phyloP scores from a whole-genome alignment of 2,329 filamentous ascomycete species.

The Fusarium praegraminearum region DNA sequence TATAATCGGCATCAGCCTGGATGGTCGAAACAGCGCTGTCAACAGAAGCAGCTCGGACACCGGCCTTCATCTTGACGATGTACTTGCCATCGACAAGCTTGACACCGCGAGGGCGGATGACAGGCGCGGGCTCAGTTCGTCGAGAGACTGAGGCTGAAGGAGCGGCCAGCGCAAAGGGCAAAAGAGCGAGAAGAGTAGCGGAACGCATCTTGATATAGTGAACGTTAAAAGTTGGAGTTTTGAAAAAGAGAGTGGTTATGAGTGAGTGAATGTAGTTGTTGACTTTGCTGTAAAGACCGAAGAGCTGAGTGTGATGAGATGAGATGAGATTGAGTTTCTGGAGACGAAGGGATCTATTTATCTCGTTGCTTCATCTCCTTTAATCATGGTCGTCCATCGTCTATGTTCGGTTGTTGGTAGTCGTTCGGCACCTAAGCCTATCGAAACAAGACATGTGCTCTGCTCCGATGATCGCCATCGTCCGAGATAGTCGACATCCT shows the following conservation, averaged over 20 bases:
- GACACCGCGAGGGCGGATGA: slow-evolving; percentile 50
- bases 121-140: slow-evolving; percentile 52
- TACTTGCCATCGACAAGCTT: slow-evolving; percentile 53
- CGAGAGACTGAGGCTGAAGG: slow-evolving; percentile 40
- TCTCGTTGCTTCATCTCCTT: slow-evolving; percentile 21
- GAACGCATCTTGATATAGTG: slow-evolving; percentile 49
- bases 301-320: slow-evolving; percentile 34
- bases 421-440: slow-evolving; percentile 27
- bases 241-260: slow-evolving; percentile 14
- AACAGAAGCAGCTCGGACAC: slow-evolving; percentile 39
- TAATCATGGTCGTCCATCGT: slow-evolving; percentile 2
- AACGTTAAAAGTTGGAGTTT: slow-evolving; percentile 8
- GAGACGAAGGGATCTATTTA: slow-evolving; percentile 34
- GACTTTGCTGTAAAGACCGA: slow-evolving; percentile 25
- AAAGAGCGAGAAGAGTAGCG: slow-evolving; percentile 51
- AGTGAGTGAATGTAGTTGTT: slow-evolving; percentile 24
- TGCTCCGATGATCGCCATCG: slow-evolving; percentile 26
- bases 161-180: slow-evolving; percentile 50
- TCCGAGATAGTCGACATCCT: slow-evolving; percentile 28
- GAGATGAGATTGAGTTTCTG: not conserved
- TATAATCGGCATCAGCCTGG: slow-evolving; percentile 50
- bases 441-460: slow-evolving; percentile 30
- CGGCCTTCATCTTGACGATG: slow-evolving; percentile 54
- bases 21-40: slow-evolving; percentile 46
- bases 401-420: slow-evolving; percentile 7